Percentiles rank a stretch among this genome's conserved stretches.
These are phyloP conservation scores for Fragilariopsis cylindrus DNA, from an alignment of 108 stramenopile species.

Conservation along the genomic window DNA sequence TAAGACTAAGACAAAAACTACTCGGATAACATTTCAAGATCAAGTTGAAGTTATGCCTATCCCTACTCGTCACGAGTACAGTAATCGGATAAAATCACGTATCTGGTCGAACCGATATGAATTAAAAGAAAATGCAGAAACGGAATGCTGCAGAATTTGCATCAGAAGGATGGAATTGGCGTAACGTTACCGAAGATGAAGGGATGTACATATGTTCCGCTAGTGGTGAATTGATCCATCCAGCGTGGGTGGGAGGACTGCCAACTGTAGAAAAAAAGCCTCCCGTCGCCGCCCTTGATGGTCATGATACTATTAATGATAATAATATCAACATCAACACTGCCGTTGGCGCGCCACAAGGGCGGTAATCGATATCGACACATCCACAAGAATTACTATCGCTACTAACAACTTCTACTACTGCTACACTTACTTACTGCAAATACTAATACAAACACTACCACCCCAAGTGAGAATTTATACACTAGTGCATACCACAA, in stretches of 20 bases:
- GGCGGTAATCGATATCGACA: too few species aligned
- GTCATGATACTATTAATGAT: too few species aligned
- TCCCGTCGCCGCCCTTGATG: too few species aligned
- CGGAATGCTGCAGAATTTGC: conserved; percentile 85
- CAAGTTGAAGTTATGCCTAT: conserved; percentile 83
- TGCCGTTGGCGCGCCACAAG: too few species aligned
- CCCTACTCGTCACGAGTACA: conserved; percentile 81
- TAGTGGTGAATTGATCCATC: conserved; percentile 86
- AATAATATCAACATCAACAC: too few species aligned
- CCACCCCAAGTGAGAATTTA: too few species aligned
- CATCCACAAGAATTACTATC: too few species aligned
- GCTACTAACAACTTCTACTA: too few species aligned
- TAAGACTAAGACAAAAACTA: conserved; percentile 23
- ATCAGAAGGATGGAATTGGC: conserved; percentile 84
- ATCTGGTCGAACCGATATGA: conserved; percentile 83
- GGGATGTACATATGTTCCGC: conserved; percentile 82
- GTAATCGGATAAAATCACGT: conserved; percentile 71
- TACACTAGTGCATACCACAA: too few species aligned
- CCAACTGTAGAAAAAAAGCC: conserved; percentile 18
- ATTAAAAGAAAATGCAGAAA: conserved; percentile 78
- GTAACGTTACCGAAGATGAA: conserved; percentile 85
- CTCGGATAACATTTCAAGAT: conserved; percentile 54
- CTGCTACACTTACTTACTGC: too few species aligned
- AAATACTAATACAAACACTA: too few species aligned
- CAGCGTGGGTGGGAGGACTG: conserved; percentile 57